Conservation (phyloP, 192 early-diverging fungal genomes). For the Oehlia diaphana region DNA sequence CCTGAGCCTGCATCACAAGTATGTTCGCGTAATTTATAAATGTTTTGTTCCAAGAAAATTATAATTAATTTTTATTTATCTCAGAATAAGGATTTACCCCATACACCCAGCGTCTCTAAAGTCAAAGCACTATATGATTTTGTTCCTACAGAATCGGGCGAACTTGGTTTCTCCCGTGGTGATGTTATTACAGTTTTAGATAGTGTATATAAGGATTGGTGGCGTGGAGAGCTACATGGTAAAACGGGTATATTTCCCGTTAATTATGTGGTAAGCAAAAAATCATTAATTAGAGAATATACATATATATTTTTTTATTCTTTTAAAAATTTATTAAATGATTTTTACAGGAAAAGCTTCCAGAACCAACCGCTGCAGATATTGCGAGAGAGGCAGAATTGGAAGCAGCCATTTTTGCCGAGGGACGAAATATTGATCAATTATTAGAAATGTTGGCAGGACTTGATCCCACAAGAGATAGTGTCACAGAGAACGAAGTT, state of each 20-base stretch:
- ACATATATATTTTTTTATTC: background rate
- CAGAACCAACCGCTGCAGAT: slow-evolving; percentile 58
- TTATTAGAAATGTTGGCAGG: slow-evolving; percentile 72
- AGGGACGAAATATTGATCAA: slow-evolving; percentile 72
- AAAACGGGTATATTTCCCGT: slow-evolving; percentile 94
- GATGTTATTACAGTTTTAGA: slow-evolving; percentile 91
- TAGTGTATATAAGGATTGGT: slow-evolving; percentile 97
- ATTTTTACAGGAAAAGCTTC: slow-evolving; percentile 54
- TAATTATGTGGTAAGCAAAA: slow-evolving; percentile 81
- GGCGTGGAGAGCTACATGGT: slow-evolving; percentile 90
- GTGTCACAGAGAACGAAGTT: slow-evolving; percentile 85
- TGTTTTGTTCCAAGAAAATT: background rate
- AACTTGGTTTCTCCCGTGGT: slow-evolving; percentile 85
- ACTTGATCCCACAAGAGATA: slow-evolving; percentile 79
- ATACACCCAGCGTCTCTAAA: slow-evolving; percentile 25
- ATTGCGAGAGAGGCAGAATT: slow-evolving; percentile 56
- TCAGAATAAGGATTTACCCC: background rate
- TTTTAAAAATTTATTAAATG: background rate
- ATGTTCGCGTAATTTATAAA: background rate
- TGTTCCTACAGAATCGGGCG: slow-evolving; percentile 82
- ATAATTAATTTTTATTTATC: background rate
- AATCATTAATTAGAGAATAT: background rate
- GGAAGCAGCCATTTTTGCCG: slow-evolving; percentile 68
- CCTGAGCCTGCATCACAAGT: slow-evolving; percentile 7
- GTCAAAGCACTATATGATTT: slow-evolving; percentile 96